A percentile compares a stretch with the other conserved stretches of the same genome.
Conservation (phyloP, 208 protist genomes). For the Acanthamoeba sp. region DNA sequence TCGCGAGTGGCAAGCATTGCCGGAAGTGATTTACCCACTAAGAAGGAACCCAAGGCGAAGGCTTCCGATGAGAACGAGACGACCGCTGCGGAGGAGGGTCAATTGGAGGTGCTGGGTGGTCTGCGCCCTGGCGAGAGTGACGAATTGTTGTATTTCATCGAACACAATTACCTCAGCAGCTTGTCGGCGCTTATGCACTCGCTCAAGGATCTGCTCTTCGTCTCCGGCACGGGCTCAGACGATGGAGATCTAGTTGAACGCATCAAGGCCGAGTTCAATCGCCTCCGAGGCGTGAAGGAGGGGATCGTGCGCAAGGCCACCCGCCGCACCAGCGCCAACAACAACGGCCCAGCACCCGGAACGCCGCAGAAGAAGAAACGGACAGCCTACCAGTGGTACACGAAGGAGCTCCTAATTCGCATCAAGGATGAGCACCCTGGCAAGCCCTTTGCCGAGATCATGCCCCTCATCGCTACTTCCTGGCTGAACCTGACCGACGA, state of each 20-base stretch:
- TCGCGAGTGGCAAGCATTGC: not conserved
- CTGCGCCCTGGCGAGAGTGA: not conserved
- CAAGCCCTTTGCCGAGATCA: not conserved
- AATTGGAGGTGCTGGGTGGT: not conserved
- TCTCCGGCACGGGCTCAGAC: not conserved
- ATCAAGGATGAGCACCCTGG: slow-evolving; percentile 39
- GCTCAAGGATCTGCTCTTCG: slow-evolving; percentile 1
- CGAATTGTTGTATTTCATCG: slow-evolving; percentile 3
- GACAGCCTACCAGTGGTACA: slow-evolving; percentile 64
- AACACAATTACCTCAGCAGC: slow-evolving; percentile 16
- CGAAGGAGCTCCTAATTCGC: slow-evolving; percentile 21
- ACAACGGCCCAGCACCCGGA: not conserved
- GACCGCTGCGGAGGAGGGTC: no score
- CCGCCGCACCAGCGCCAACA: not conserved
- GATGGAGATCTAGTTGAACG: not conserved
- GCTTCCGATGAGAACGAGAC: not conserved
- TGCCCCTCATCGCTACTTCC: not conserved
- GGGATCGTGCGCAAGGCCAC: not conserved
- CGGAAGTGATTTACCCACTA: not conserved
- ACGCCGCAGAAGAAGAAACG: slow-evolving; percentile 42
- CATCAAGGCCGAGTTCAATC: not conserved
- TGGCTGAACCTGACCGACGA: slow-evolving; percentile 72
- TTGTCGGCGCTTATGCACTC: slow-evolving; percentile 32
- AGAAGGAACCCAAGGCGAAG: not conserved
- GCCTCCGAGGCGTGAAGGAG: not conserved